Conservation (phyloP, 2,329 filamentous ascomycete species). For the Plectosphaerella sp. region DNA sequence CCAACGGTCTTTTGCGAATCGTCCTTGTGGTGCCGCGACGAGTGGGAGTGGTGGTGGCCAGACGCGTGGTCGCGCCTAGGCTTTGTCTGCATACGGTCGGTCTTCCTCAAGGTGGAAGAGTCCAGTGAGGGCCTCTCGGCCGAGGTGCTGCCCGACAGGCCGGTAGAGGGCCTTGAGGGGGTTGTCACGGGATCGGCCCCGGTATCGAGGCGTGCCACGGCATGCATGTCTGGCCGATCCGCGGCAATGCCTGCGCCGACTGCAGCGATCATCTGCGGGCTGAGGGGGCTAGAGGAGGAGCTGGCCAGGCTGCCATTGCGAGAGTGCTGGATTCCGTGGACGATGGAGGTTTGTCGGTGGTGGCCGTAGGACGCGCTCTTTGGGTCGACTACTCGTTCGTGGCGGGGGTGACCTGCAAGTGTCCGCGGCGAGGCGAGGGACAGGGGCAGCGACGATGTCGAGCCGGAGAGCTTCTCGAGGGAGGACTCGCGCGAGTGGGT, state of each 20-base stretch:
- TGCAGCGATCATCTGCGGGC: slow-evolving; percentile 77
- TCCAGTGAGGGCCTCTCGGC: slow-evolving; percentile 33
- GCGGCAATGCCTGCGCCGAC: slow-evolving; percentile 51
- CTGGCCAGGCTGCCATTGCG: slow-evolving; percentile 84
- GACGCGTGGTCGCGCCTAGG: slow-evolving; percentile 62
- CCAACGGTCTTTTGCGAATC: slow-evolving; percentile 89
- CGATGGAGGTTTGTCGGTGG: slow-evolving; percentile 93
- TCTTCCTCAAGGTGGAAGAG: slow-evolving; percentile 44
- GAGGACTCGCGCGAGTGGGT: slow-evolving; percentile 57
- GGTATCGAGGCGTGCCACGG: slow-evolving; percentile 38
- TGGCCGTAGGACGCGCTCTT: slow-evolving; percentile 68
- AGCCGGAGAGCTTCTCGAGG: slow-evolving; percentile 44
- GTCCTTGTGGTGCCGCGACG: slow-evolving; percentile 61
- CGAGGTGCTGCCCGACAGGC: slow-evolving; percentile 40
- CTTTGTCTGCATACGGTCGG: slow-evolving; percentile 62
- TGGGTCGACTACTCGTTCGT: slow-evolving; percentile 48
- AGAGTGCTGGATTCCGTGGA: slow-evolving; percentile 91
- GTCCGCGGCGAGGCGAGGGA: slow-evolving; percentile 31
- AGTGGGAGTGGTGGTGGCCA: slow-evolving; percentile 68
- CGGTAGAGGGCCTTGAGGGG: slow-evolving; percentile 38
- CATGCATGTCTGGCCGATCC: slow-evolving; percentile 48
- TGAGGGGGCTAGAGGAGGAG: slow-evolving; percentile 77
- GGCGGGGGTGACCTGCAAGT: slow-evolving; percentile 35
- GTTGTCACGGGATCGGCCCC: slow-evolving; percentile 25
- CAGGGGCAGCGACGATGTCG: slow-evolving; percentile 17